Evolutionary conservation across 1,284 basidiomycete species (phyloP), one percentile per base, ranked within the genome.

Genomic region (Tylopilus sp.): DNA sequence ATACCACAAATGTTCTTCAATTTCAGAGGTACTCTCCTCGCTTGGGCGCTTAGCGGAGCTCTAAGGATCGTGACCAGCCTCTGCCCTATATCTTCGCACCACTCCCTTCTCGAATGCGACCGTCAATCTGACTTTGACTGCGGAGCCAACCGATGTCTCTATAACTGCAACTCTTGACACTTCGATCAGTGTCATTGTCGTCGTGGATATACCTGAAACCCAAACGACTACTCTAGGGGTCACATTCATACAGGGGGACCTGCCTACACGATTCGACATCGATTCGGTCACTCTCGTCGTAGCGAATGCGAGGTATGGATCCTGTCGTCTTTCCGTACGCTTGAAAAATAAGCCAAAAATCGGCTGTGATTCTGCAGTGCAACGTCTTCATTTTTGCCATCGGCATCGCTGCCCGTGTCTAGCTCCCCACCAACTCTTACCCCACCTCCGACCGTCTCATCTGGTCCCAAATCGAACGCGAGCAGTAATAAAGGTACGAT

Each of bases 1-100:
- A 62, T 78, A 50, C 79, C 78, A 2, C 79, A 81, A 50, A 66
- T 81, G 65, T 81, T 79, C 55, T 60, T 81, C 44, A 68, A 64
- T 37, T 77, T 79, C 62, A 70, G 67, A 68, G 79, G 79, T 78
- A 56, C 41, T 35, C 37, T 31, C 2, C 39, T 37, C 19, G 1
- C 35, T 40, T 19, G 16, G 35, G 23, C n/a, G 38, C 44, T 5
- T 13, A 31, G 23, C 45, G 48, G 30, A 43, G 23, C 41, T 23
- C 30, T 49, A 13, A 52, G 29, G 40, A 31, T 29, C 19, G 26
- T 34, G 6, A 35, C 16, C 52, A 81, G 79, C 75, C 10, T 74
- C 72, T 8, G 64, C 68, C 3, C 55, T 79, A 7, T 76, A 68
- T 51, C 61, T 81, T 42, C 68, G 61, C 15, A 74, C 76, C 13